phyloP scores from a whole-genome alignment of 2,329 filamentous ascomycete species.

The Scedosporium apiospermum region DNA sequence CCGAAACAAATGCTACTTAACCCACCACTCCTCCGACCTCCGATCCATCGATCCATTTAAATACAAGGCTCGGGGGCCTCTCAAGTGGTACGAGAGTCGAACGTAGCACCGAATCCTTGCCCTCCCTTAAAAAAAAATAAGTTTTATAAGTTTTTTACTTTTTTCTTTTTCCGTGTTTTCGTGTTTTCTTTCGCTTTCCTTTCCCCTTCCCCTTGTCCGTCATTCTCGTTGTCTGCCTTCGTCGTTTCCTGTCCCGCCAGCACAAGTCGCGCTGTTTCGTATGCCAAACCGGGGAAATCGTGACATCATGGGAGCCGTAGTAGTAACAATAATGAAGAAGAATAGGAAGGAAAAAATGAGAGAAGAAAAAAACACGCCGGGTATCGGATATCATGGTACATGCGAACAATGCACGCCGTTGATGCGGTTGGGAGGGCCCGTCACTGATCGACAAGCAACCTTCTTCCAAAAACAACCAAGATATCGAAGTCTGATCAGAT shows the following conservation, averaged over 20 bases:
- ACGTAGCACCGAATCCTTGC: background rate
- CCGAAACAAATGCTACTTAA: background rate
- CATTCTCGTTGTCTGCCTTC: background rate
- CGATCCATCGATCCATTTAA: no score
- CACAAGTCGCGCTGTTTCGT: no score
- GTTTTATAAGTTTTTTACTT: background rate
- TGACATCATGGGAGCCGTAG: background rate
- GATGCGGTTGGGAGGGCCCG: background rate
- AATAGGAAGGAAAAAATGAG: background rate
- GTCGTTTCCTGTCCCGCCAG: background rate
- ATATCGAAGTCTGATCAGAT: no score
- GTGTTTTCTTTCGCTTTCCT: background rate
- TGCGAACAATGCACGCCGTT: background rate
- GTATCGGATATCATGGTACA: slow-evolving; percentile 1
- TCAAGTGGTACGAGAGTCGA: background rate
- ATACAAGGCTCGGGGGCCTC: no score
- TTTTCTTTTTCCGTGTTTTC: background rate
- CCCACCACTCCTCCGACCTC: background rate
- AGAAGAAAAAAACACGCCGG: background rate
- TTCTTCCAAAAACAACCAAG: no score
- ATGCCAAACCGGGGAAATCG: background rate
- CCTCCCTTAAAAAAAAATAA: background rate
- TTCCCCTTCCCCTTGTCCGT: background rate
- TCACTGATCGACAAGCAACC: background rate
- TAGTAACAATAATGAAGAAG: background rate